Conservation (phyloP, 164 flowering plant genomes). For the Magnolia changhungtana region DNA sequence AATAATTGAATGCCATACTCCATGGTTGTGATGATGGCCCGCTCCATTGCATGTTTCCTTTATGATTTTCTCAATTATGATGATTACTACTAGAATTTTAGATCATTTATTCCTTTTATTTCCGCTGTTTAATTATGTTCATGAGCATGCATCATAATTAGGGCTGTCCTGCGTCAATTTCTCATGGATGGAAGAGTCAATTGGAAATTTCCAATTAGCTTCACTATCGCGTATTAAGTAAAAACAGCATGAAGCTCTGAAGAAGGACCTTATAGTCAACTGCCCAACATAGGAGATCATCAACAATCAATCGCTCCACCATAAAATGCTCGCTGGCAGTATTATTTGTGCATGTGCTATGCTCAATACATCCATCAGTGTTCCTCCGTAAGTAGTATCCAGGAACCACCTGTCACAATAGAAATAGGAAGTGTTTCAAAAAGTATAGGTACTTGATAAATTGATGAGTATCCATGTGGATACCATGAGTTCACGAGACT, state of each 20-base stretch:
- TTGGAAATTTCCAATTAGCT: background rate
- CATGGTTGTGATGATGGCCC: no score
- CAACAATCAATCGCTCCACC: constrained; percentile 85
- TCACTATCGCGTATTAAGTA: background rate
- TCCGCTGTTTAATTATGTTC: no score
- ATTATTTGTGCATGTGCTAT: constrained; percentile 82
- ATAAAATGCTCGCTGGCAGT: constrained; percentile 95
- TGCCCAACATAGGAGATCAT: constrained; percentile 85
- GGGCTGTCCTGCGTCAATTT: no score
- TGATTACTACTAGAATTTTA: no score
- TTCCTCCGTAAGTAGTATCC: constrained; percentile 89
- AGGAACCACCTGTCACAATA: constrained; percentile 73
- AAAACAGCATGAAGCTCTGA: background rate
- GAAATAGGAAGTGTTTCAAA: background rate
- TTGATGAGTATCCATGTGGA: background rate
- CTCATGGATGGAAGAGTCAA: background rate
- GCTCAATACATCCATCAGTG: constrained; percentile 72
- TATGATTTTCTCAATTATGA: no score
- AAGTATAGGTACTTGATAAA: background rate
- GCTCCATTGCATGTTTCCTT: no score
- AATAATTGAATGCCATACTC: no score
- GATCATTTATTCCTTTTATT: no score
- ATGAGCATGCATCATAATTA: no score
- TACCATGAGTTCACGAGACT: background rate
- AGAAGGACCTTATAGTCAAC: constrained; percentile 71